Evolutionary conservation across 257 asterid genomes (phyloP).

Genomic region (Eucommia ulmoides): DNA sequence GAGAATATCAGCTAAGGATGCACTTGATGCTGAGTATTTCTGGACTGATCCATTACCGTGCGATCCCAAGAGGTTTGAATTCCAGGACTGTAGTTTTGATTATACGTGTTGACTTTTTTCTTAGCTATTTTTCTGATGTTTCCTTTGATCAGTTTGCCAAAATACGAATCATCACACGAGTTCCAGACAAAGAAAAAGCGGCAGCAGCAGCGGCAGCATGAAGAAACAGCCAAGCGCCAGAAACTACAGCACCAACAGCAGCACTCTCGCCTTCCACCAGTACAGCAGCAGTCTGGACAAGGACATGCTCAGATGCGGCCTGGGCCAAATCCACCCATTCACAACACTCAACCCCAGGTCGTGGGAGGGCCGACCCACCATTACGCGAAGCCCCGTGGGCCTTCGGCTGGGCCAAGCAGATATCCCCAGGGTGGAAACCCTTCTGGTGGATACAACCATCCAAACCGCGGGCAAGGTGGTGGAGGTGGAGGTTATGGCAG

Average conservation of each 20-base stretch:
- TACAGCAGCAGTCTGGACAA: conserved; percentile 64
- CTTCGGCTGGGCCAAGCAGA: conserved; percentile 74
- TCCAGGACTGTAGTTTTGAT: too few species aligned
- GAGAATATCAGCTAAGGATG: conserved; percentile 84
- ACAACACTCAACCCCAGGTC: conserved; percentile 46
- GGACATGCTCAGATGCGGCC: conserved; percentile 54
- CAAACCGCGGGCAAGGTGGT: conserved; percentile 66
- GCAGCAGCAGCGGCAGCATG: conserved; percentile 71
- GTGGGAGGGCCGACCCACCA: conserved; percentile 59
- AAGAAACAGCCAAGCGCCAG: conserved; percentile 65
- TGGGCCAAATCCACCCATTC: conserved; percentile 43
- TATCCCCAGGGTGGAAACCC: conserved; percentile 64
- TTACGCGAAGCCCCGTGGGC: conserved; percentile 62
- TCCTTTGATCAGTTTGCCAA: conserved; percentile 50
- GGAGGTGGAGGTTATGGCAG: conserved; percentile 45
- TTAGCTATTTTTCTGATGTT: too few species aligned
- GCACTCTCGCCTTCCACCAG: conserved; percentile 55
- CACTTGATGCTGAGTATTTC: conserved; percentile 80
- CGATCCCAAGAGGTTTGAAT: conserved; percentile 61
- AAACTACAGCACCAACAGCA: conserved; percentile 62
- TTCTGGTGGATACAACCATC: conserved; percentile 61
- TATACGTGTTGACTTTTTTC: too few species aligned
- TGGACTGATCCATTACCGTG: conserved; percentile 92
- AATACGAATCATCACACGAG: conserved; percentile 79
- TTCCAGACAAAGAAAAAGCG: conserved; percentile 90